Evolutionary conservation across 129 eudicot genomes (phyloP).

Genomic region (Ambrosia artemisiifolia): DNA sequence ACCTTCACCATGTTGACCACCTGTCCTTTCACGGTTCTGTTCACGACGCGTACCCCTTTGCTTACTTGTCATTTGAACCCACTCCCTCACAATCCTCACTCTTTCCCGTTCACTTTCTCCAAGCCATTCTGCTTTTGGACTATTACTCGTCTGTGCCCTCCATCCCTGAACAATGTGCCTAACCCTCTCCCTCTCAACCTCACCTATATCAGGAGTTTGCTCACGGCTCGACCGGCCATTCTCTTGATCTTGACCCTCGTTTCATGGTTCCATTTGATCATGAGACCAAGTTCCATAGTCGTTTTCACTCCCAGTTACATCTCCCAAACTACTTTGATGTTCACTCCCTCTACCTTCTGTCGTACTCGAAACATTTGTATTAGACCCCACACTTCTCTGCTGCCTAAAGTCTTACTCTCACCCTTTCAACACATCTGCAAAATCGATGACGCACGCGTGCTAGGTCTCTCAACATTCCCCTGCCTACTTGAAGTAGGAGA

Average conservation of each 20-base stretch:
- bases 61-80: conserved; percentile 97
- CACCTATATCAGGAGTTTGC: conserved; percentile 93
- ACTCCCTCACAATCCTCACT: conserved; percentile 94
- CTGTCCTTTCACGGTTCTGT: conserved; percentile 51
- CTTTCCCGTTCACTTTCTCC: conserved; percentile 97
- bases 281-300: conserved; percentile 72
- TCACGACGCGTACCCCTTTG: conserved; percentile 67
- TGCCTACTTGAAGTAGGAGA: conserved; percentile 77
- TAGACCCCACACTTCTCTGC: conserved; percentile 64
- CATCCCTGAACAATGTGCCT: conserved; percentile 96
- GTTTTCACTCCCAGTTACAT: conserved; percentile 72
- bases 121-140: conserved; percentile 90
- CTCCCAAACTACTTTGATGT: conserved; percentile 54
- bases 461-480: conserved; percentile 82
- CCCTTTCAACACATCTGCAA: conserved; percentile 98
- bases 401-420: conserved; percentile 77
- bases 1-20: conserved; percentile 57
- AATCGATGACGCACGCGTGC: conserved; percentile 76
- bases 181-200: conserved; percentile 96
- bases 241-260: conserved; percentile 50
- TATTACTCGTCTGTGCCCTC: conserved; percentile 63
- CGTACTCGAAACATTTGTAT: conserved; percentile 58
- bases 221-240: conserved; percentile 64
- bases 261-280: conserved; percentile 48
- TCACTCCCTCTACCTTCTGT: conserved; percentile 63